phyloP scores from a whole-genome alignment of 306 rosid species.

The Prunus campanulata region DNA sequence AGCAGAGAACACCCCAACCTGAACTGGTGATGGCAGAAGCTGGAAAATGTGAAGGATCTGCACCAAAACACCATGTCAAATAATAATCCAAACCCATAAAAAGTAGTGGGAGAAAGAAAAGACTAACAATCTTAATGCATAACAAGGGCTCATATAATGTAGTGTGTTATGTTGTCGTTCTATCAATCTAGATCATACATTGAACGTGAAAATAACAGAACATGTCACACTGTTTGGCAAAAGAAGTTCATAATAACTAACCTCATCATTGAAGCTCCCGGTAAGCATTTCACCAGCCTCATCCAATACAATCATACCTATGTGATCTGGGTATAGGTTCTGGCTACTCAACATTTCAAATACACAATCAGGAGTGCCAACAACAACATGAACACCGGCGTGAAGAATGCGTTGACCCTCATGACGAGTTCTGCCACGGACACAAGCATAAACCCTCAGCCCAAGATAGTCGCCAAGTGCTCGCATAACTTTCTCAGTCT shows the following conservation, averaged over 20 bases:
- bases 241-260: constrained; percentile 22
- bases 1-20: constrained; percentile 95
- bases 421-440: constrained; percentile 87
- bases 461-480: constrained; percentile 98
- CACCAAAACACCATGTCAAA: constrained; percentile 6
- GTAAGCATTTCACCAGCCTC: constrained; percentile 99
- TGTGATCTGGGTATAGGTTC: constrained; percentile 77
- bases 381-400: constrained; percentile 93
- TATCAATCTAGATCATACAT: no score
- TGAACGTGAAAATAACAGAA: no score
- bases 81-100: no score
- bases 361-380: constrained; percentile 96
- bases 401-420: constrained; percentile 98
- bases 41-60: constrained; percentile 95
- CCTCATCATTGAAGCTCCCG: constrained; percentile 98
- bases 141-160: no score
- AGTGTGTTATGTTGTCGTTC: no score
- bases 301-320: constrained; percentile 87
- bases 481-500: constrained; percentile 95
- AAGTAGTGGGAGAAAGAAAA: no score
- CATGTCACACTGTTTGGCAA: no score
- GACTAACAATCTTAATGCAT: no score
- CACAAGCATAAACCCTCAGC: constrained; percentile 96
- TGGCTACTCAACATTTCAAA: constrained; percentile 93
- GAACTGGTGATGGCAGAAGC: constrained; percentile 79